Base-by-base conservation (phyloP, 805 yeast genomes). In the Wickerhamomyces queroliae region DNA sequence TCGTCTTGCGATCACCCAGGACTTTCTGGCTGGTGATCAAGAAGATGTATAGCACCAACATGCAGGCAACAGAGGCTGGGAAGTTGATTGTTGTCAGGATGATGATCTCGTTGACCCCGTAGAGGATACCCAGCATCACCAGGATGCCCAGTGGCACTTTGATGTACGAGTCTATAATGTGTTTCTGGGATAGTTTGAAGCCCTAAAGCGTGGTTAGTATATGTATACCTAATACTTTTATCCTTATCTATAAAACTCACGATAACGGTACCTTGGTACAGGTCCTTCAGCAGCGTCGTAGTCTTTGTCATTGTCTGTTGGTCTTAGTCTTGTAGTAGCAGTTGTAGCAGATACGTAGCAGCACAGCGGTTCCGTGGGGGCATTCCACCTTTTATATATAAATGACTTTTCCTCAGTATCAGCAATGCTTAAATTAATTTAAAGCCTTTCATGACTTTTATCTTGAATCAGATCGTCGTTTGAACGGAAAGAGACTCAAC, bases 41-140 rank as follows among this genome's bases (percentile, higher is more conserved):
- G 3, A 67, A 47, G 3, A 70, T 55, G 53, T 79, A 76, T 38
- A 78, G 65, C 23, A 80, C 50, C 50, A 83, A 62, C 88, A 83
- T 80, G 33, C 84, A 75, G 37, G 83, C 67, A 23, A 83, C 90
- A 3, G 87, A 80, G 7, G 83, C 72, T 0, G 91, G 91, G 54
- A 83, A 79, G 34, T 67, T 62, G 44, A 82, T 69, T 3, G 47
- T 40, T 1, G 54, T 54, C 10, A 45, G 40, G 11, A 50, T 22
- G 23, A 52, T 52, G 36, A 50, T 44, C 36, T 55, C 57, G 28
- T 55, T 53, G 28, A 49, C 53, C 4, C 55, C 58, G 23, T 55
- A 55, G 10, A 53, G 41, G 7, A 52, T 39, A 3, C 34, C 40
- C 3, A 55, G 33, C 40, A 51, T 45, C 2, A 40, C 5, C n/a